Evolutionary conservation across 306 rosid genomes (phyloP), one percentile per base, ranked within the genome.

Genomic region (Quercus wislizeni): DNA sequence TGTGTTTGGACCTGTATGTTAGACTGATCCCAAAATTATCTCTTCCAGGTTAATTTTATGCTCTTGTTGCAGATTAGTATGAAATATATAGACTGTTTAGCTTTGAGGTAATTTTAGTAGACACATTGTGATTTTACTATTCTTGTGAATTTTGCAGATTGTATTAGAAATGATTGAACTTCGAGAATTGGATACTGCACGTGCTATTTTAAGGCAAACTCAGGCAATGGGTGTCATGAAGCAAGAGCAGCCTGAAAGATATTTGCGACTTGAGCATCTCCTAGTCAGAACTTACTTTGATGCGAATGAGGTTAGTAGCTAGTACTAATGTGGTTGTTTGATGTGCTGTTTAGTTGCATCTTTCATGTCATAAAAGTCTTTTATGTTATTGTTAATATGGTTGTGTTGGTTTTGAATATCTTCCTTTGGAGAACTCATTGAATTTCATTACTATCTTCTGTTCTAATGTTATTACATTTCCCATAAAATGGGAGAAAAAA

Each of bases 171-270:
- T 96, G 99, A 93, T 96, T 78, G 99, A 96, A 81, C 99, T 96
- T 82, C 92, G 99, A 76, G 99, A 96, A 69, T 78, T 96, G 82
- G 99, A 96, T 84, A 96, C 99, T 35, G 99, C 99, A 55, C 99
- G 99, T 27, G 85, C 99, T 61, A 96, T 96, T 77, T 83, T 96
- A 55, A 89, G 98, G 79, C 97, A 96, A 79, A 96, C 99, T 75
- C 99, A 96, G 79, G 99, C 93, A 62, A 96, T 96, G 99, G 99
- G 99, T 79, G 98, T 96, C 71, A 90, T 96, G 99, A 96, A 96
- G 89, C 98, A 96, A 82, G 99, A 96, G 83, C 99, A 96, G 79
- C 92, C 99, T 21, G 99, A 96, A 84, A 90, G 99, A 89, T 96
- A 93, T 89, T 81, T 96, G 91, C 98, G 98, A 20, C 98, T 96